phyloP scores from a whole-genome alignment of 345 rosid genomes.

The Populus ilicifolia region DNA sequence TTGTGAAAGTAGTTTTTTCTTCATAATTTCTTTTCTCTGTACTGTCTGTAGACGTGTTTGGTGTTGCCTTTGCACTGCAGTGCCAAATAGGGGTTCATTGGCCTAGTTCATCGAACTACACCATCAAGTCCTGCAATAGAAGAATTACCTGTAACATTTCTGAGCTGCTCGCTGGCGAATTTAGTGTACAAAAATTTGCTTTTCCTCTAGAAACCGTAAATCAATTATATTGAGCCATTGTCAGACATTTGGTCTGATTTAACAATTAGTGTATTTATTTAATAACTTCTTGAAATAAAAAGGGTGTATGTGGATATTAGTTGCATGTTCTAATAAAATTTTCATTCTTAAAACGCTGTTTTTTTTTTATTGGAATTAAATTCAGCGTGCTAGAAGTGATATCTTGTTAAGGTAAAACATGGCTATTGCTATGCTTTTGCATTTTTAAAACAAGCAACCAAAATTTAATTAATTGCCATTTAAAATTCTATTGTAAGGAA shows the following conservation, averaged over 20 bases:
- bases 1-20: neutral
- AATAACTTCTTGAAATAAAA: neutral
- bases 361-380: neutral
- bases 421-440: neutral
- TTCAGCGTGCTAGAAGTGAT: neutral
- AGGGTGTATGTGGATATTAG: neutral
- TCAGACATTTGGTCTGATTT: neutral
- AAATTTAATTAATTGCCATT: neutral
- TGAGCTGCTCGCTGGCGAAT: neutral
- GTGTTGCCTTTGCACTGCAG: neutral
- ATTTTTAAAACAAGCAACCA: neutral
- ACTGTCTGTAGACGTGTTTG: neutral
- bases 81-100: neutral
- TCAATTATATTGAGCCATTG: neutral
- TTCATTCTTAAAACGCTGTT: neutral
- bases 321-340: neutral
- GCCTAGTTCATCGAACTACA: neutral
- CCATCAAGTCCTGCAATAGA: neutral
- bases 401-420: neutral
- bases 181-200: neutral
- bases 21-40: neutral
- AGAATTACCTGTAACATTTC: neutral
- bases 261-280: neutral
- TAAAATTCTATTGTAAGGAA: neutral
- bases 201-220: neutral